phyloP scores from a whole-genome alignment of 805 yeast species.

The Spathaspora arborariae region DNA sequence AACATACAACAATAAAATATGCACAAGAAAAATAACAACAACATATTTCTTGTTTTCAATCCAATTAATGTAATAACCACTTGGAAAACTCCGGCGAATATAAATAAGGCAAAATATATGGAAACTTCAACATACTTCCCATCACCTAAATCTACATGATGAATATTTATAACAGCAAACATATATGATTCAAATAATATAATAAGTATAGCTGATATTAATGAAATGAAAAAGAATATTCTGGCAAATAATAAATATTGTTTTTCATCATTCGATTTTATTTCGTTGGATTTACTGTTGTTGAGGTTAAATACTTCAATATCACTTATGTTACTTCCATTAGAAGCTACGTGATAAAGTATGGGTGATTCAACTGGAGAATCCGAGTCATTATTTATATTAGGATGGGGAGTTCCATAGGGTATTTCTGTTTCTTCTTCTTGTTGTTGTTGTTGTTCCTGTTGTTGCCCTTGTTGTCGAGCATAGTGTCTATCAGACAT shows the following conservation, averaged over 20 bases:
- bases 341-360: neutral
- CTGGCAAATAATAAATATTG: neutral
- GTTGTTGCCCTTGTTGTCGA: neutral
- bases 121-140: constrained; percentile 26
- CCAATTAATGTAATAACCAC: constrained; percentile 36
- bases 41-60: constrained; percentile 35
- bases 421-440: neutral
- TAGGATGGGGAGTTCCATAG: neutral
- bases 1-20: constrained; percentile 40
- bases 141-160: constrained; percentile 15
- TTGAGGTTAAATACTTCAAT: neutral
- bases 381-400: neutral
- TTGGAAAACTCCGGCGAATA: constrained; percentile 44
- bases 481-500: neutral
- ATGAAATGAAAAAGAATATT: constrained; percentile 26
- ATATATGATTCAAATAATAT: constrained; percentile 36
- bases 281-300: neutral
- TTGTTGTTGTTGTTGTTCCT: neutral
- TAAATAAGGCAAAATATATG: constrained; percentile 45
- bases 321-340: neutral
- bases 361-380: constrained; percentile 1
- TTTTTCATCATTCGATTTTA: constrained; percentile 4
- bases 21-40: constrained; percentile 36
- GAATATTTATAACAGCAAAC: constrained; percentile 36
- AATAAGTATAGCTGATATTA: constrained; percentile 29